Conservation (phyloP, 768 basidiomycete genomes). For the Podaxis sp. region DNA sequence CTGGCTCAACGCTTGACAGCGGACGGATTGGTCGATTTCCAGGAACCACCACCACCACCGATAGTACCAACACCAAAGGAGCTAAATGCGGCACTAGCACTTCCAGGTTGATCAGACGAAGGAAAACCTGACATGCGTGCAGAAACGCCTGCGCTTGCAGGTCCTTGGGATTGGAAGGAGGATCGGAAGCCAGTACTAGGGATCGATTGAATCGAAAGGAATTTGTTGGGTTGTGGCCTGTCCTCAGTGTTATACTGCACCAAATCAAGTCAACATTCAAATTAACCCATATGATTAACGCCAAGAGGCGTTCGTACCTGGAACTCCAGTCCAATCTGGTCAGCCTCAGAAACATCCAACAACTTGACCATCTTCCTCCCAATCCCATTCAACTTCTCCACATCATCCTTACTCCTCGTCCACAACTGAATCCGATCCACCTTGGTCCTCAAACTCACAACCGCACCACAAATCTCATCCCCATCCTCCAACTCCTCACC, state of each 20-base stretch:
- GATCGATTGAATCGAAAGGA: conserved; percentile 71
- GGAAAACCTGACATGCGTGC: conserved; percentile 17
- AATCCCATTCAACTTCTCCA: conserved; percentile 78
- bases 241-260: conserved; percentile 84
- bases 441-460: conserved; percentile 82
- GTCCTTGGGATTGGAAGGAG: conserved; percentile 42
- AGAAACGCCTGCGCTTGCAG: conserved; percentile 20
- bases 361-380: conserved; percentile 80
- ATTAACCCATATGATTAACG: not conserved
- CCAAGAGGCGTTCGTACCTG: conserved; percentile 48
- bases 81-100: conserved; percentile 26
- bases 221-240: conserved; percentile 75
- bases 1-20: not conserved
- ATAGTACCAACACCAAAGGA: conserved; percentile 25
- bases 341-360: conserved; percentile 79
- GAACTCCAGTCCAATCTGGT: conserved; percentile 85
- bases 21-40: conserved; percentile 19
- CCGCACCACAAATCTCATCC: conserved; percentile 79
- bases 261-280: conserved; percentile 17
- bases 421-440: conserved; percentile 91
- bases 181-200: conserved; percentile 66
- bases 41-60: conserved; percentile 11
- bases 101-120: conserved; percentile 19
- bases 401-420: conserved; percentile 83
- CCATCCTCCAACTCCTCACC: conserved; percentile 75